phyloP scores from a whole-genome alignment of 1,284 basidiomycete species.

The Moniliella sp. region DNA sequence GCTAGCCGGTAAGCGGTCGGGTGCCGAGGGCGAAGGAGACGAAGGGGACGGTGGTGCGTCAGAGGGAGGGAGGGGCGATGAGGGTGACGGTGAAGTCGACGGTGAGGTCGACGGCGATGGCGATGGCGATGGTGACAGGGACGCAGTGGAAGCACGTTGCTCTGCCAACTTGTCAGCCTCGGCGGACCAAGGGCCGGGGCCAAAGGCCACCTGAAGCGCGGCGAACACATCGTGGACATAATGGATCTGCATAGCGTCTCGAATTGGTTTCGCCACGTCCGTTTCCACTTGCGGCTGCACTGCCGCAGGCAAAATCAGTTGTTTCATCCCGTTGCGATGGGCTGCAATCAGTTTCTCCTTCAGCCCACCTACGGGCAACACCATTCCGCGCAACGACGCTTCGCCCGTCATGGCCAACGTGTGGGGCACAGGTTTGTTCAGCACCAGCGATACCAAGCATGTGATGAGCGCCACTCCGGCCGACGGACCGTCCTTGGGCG shows the following conservation, averaged over 20 bases:
- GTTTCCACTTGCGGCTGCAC: slow-evolving; percentile 31
- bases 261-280: slow-evolving; percentile 26
- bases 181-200: slow-evolving; percentile 23
- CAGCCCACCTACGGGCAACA: slow-evolving; percentile 28
- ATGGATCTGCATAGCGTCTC: slow-evolving; percentile 26
- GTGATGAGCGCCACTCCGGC: slow-evolving; percentile 84
- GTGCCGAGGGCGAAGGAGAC: no score
- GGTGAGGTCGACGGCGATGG: no score
- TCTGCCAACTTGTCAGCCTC: slow-evolving; percentile 21
- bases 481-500: slow-evolving; percentile 91
- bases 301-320: slow-evolving; percentile 26
- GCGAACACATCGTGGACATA: slow-evolving; percentile 31
- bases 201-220: slow-evolving; percentile 28
- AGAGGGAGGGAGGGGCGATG: no score
- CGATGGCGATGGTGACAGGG: no score
- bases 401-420: slow-evolving; percentile 33
- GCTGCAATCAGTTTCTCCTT: slow-evolving; percentile 33
- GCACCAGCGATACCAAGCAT: slow-evolving; percentile 69
- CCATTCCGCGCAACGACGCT: slow-evolving; percentile 29
- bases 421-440: slow-evolving; percentile 14
- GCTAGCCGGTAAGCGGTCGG: no score
- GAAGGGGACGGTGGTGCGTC: no score
- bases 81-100: no score
- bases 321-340: slow-evolving; percentile 23
- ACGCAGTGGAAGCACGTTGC: no score